Evolutionary conservation across 1,284 basidiomycete species (phyloP).

Genomic region (Microbotryum violaceum): DNA sequence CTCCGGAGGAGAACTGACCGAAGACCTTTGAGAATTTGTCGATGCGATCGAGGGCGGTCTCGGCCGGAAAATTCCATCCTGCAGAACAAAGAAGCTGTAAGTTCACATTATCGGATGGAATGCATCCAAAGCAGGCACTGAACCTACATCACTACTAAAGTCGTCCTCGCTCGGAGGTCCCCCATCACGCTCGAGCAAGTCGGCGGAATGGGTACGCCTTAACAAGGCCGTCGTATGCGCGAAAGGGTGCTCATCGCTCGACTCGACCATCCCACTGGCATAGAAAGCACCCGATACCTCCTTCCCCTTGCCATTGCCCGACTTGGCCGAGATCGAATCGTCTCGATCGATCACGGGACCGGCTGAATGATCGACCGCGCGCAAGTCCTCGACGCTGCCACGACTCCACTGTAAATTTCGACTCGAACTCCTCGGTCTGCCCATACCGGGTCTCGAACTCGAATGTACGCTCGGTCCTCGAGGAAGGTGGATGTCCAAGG

Average conservation of each 20-base stretch:
- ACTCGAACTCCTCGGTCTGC: background rate
- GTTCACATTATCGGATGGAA: background rate
- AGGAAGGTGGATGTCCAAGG: conserved; percentile 1
- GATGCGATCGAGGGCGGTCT: conserved; percentile 29
- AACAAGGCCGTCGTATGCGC: background rate
- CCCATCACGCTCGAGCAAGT: conserved; percentile 6
- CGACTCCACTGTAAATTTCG: background rate
- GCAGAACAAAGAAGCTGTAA: background rate
- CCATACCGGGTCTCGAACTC: background rate
- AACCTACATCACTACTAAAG: conserved; percentile 30
- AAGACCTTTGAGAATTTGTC: conserved; percentile 24
- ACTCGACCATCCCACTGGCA: background rate
- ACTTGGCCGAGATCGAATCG: background rate
- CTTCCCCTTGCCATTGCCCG: background rate
- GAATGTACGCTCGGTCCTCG: background rate
- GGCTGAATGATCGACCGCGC: conserved; percentile 1
- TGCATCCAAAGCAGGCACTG: rapidly evolving
- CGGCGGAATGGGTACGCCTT: conserved; percentile 6
- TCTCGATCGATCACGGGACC: background rate
- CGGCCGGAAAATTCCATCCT: conserved; percentile 32
- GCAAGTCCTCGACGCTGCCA: conserved; percentile 10
- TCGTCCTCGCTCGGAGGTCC: conserved; percentile 1
- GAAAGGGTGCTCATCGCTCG: background rate
- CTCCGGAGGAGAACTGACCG: conserved; percentile 1
- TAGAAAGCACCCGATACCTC: background rate